Evolutionary conservation across 177 flowering plant species (phyloP).

Genomic region (Vitis hybrid): DNA sequence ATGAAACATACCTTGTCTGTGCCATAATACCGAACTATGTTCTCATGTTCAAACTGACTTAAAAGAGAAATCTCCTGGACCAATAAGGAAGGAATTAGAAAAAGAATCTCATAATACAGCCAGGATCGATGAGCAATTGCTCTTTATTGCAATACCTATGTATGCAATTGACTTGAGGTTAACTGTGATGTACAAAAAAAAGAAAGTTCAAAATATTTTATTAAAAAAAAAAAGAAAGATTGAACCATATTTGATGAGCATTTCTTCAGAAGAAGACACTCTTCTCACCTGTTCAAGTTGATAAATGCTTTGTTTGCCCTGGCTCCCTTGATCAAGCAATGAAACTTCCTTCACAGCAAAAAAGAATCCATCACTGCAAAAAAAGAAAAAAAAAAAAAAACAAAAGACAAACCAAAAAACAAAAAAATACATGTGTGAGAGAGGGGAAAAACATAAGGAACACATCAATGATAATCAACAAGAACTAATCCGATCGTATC

Average conservation of each 20-base stretch:
- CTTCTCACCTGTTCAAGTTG: constrained; percentile 77
- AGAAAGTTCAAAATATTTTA: background rate
- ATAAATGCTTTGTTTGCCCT: constrained; percentile 53
- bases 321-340: constrained; percentile 65
- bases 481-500: too few relatives aligned
- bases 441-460: background rate
- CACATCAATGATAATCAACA: too few relatives aligned
- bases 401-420: too few relatives aligned
- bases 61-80: constrained; percentile 75
- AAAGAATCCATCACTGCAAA: constrained; percentile 56
- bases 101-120: background rate
- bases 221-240: background rate
- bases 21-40: constrained; percentile 77
- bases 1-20: constrained; percentile 60
- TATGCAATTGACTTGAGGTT: background rate
- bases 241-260: background rate
- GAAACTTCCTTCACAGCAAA: constrained; percentile 88
- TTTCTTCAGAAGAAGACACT: background rate
- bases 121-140: background rate
- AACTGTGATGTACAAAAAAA: background rate
- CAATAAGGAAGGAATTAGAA: constrained; percentile 1
- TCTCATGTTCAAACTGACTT: constrained; percentile 79
- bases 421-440: background rate
- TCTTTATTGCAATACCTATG: background rate
- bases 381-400: constrained; percentile 2